Conservation (phyloP, 345 rosid genomes). For the Citrus sinensis region DVS_A1.0 CM039163.1:10053501-10054000, state of each 20-base stretch:
- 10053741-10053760: background rate
- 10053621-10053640: background rate
- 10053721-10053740: background rate
- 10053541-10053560: background rate
- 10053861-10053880: no score
- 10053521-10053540: conserved; percentile 1
- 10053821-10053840: background rate
- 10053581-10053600: background rate
- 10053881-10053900: no score
- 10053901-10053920: conserved; percentile 6
- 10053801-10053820: background rate
- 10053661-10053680: background rate
- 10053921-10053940: background rate
- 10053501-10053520: background rate
- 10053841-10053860: no score
- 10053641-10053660: background rate
- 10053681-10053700: background rate
- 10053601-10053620: background rate
- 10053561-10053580: conserved; percentile 13
- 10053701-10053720: background rate
- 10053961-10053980: background rate
- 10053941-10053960: conserved; percentile 11
- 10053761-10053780: background rate
- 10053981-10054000: background rate
- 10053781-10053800: background rate